Percentiles rank a stretch among this genome's conserved stretches.
Conservation (phyloP, 768 basidiomycete genomes). For the Leccinum subgranulosum region DNA sequence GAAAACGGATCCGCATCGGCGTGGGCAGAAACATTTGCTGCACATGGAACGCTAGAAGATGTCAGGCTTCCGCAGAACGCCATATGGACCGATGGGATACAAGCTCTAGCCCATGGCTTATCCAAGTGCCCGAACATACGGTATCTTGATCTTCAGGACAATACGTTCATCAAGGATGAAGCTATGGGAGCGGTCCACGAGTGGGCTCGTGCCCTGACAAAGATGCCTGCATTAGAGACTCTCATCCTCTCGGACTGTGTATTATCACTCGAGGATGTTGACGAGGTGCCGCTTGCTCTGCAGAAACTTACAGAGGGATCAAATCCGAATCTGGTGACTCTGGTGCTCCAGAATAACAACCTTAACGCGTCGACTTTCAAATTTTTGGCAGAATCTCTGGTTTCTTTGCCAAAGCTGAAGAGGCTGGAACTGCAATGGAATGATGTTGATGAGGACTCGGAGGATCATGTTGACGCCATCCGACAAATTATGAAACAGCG, state of each 20-base stretch:
- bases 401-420: slow-evolving; percentile 56
- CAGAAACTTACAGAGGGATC: slow-evolving; percentile 62
- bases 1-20: slow-evolving; percentile 82
- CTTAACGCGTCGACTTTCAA: slow-evolving; percentile 67
- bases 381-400: slow-evolving; percentile 64
- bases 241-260: slow-evolving; percentile 94
- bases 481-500: slow-evolving; percentile 54
- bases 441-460: slow-evolving; percentile 77
- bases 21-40: slow-evolving; percentile 88
- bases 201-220: slow-evolving; percentile 61
- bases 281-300: slow-evolving; percentile 68
- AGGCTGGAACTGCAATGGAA: slow-evolving; percentile 88
- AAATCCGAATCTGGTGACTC: slow-evolving; percentile 67
- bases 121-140: slow-evolving; percentile 61
- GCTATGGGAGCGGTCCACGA: slow-evolving; percentile 53
- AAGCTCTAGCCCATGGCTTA: slow-evolving; percentile 72
- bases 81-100: slow-evolving; percentile 89
- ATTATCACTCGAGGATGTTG: slow-evolving; percentile 66
- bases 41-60: slow-evolving; percentile 76
- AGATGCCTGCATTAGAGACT: slow-evolving; percentile 69
- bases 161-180: slow-evolving; percentile 71
- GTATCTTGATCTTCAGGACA: slow-evolving; percentile 90
- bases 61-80: slow-evolving; percentile 98
- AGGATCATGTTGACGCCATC: slow-evolving; percentile 50
- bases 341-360: slow-evolving; percentile 92